These are phyloP conservation scores for Fusarium goolgardi DNA, from an alignment of 2,329 filamentous ascomycete species.

Conservation along the genomic window DNA sequence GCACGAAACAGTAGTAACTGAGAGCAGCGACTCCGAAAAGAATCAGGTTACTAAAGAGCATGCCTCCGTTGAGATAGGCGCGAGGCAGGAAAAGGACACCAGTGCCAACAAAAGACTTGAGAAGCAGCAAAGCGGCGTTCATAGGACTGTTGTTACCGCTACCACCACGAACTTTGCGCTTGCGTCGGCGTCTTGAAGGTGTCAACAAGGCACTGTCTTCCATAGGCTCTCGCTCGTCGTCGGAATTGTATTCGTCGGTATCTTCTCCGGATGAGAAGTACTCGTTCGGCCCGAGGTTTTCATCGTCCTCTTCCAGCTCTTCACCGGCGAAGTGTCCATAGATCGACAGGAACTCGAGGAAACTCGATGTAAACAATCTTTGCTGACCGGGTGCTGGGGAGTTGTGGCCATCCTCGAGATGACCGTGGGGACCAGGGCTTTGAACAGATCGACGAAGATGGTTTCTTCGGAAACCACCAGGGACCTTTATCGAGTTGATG, in stretches of 20 bases:
- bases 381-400: conserved; percentile 50
- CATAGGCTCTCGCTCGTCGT: conserved; percentile 80
- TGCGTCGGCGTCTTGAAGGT: conserved; percentile 77
- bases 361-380: conserved; percentile 86
- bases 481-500: conserved; percentile 90
- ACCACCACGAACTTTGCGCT: conserved; percentile 78
- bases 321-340: conserved; percentile 99
- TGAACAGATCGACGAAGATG: conserved; percentile 82
- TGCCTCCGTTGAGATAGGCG: conserved; percentile 94
- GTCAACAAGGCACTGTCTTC: conserved; percentile 88
- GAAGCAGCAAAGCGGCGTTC: conserved; percentile 83
- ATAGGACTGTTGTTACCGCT: conserved; percentile 81
- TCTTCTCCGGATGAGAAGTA: conserved; percentile 87
- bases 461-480: conserved; percentile 92
- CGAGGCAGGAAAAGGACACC: conserved; percentile 93
- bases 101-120: conserved; percentile 98
- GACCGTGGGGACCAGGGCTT: conserved; percentile 61
- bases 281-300: conserved; percentile 85
- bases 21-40: conserved; percentile 86
- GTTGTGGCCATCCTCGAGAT: conserved; percentile 51
- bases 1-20: conserved; percentile 97
- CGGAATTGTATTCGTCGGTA: conserved; percentile 70
- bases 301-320: conserved; percentile 95
- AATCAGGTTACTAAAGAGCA: conserved; percentile 94
- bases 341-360: conserved; percentile 93